Base-by-base conservation (phyloP, 257 asterid genomes). In the Nicotiana tomentosiformis region DNA sequence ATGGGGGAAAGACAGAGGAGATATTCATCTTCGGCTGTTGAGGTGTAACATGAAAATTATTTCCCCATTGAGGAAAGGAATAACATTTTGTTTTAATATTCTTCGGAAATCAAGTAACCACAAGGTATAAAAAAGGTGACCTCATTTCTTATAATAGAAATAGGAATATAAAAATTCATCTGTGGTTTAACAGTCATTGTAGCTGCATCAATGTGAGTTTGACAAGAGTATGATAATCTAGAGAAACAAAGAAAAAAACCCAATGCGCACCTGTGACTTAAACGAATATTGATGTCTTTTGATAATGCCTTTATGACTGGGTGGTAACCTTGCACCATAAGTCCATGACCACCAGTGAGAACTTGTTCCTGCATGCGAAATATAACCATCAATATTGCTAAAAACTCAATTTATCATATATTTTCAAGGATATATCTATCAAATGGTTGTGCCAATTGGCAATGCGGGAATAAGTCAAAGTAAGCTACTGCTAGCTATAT, bases 281-380 rank as follows among this genome's bases (percentile, higher is more conserved):
- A 87, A 84, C 97, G 97, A 80, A 96, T 93, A 81, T 94, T 97
- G 55, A 93, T 86, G 83, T 90, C 97, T 87, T 88, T 87, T 5
- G 99, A 88, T 86, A 96, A 82, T 56, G 93, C 90, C 90, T 92
- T 89, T 76, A 96, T 88, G 66, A 96, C 90, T 5, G 99, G 99
- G 84, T 87, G 86, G 79, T 96, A 96, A 83, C 98, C 99, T 88
- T 94, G 97, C 83, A 96, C 97, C 99, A 96, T 94, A 67, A 96
- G 97, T 82, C 99, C 99, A 85, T 96, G 99, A 82, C 99, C 98
- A 83, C 99, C 98, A 37, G 99, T 86, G 81, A 96, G 98, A 83
- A 96, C 97, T 84, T 91, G 84, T 88, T 96, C 99, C 99, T 96
- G 93, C 84, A 89, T 77, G 74, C 66, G 37, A 87, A 78, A 56